Evolutionary conservation across 495 filamentous ascomycete species (phyloP).

Genomic region (Xylaria telfairii): DNA sequence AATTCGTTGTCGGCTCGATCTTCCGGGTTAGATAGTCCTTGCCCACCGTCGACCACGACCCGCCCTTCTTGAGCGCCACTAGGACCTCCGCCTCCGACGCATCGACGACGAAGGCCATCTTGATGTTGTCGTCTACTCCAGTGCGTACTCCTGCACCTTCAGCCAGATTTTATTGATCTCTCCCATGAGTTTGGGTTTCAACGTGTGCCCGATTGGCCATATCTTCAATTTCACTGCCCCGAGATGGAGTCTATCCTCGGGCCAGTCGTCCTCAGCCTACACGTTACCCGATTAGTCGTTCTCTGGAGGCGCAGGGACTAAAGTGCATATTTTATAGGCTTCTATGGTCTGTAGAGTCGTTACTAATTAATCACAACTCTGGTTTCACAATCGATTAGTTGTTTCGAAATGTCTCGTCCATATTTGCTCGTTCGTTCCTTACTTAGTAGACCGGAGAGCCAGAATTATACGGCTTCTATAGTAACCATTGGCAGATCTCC

Average conservation of each 20-base stretch:
- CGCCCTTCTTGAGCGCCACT: conserved; percentile 10
- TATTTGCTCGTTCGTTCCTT: no score
- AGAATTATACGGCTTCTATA: background rate
- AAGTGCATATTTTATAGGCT: conserved; percentile 1
- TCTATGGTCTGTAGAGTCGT: background rate
- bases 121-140: conserved; percentile 32
- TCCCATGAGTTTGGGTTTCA: conserved; percentile 11
- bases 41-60: conserved; percentile 10
- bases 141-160: conserved; percentile 30
- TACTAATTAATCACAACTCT: background rate
- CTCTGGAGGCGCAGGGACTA: background rate
- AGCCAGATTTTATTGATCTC: conserved; percentile 1
- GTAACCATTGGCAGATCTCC: no score
- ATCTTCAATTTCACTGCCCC: background rate
- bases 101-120: conserved; percentile 28
- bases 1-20: conserved; percentile 7
- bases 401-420: background rate
- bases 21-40: background rate
- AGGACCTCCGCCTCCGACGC: conserved; percentile 3
- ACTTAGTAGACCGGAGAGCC: background rate
- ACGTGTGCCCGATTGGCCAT: background rate
- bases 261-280: background rate
- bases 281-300: background rate
- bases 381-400: background rate
- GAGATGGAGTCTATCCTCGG: background rate